Evolutionary conservation across 352 stramenopile species (phyloP), one percentile per base, ranked within the genome.

Genomic region (Pythium diclinum): DNA sequence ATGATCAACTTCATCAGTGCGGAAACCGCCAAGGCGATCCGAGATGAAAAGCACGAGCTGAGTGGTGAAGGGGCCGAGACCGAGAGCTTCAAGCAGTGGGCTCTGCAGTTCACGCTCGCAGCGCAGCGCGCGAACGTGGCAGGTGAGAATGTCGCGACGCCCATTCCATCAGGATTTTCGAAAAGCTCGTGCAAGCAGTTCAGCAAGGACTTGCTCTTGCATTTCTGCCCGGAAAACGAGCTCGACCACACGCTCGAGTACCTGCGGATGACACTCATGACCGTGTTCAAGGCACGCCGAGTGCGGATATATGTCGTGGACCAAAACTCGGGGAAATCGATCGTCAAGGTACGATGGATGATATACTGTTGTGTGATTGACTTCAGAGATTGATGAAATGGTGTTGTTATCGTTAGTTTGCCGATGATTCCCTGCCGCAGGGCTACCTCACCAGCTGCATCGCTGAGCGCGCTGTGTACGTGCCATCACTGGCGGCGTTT

Each of bases 21-120:
- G 11, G 33, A 55, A 7, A 60, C 38, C 3, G 44, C 13, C 6
- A 25, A 51, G 1, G 59, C 79, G 9, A 87, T 91, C 42, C 72
- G 77, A 21, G 54, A 64, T 6, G 78, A 86, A 14, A 80, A 79
- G 19, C 75, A 63, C 23, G 78, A 85, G 3, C 32, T 72, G 32
- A 47, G 42, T 28, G 55, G 54, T 28, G 77, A 83, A 56, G 48
- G 60, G 1, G 76, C 78, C 11, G 82, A 89, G 79, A 83, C 77
- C 14, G 81, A 88, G 52, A 93, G 81, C 60, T 91, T 87, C 59
- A 90, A 87, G 57, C 78, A 80, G 46, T 93, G 85, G 81, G 76
- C 85, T 0, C 64, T 89, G 16, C 81, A 89, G 55, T 91, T 88
- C 63, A 76, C 73, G 42, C 54, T 88, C 1, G 70, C 83, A 1